phyloP scores from a whole-genome alignment of 768 basidiomycete species.

The Nidularia sp. region DNA sequence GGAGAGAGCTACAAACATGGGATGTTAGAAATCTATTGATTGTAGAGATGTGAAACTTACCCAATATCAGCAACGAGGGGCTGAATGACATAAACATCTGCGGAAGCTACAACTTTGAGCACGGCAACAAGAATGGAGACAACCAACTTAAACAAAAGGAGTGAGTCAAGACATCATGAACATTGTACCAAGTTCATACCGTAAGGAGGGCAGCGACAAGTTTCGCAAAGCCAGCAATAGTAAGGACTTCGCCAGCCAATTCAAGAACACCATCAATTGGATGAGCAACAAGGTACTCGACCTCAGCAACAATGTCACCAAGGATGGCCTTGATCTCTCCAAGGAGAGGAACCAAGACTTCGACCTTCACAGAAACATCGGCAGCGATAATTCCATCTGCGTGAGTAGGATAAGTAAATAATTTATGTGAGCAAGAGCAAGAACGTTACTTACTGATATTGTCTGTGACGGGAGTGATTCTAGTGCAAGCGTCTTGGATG shows the following conservation, averaged over 20 bases:
- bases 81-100: constrained; percentile 1
- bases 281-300: constrained; percentile 9
- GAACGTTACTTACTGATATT: constrained; percentile 10
- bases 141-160: constrained; percentile 10
- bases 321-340: constrained; percentile 11
- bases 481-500: constrained; percentile 3
- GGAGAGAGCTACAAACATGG: not conserved
- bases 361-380: constrained; percentile 10
- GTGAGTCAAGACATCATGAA: not conserved
- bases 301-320: constrained; percentile 5
- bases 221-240: constrained; percentile 7
- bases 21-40: too few relatives aligned
- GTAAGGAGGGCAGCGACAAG: constrained; percentile 13
- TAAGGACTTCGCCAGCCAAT: constrained; percentile 6
- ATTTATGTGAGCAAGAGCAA: not conserved
- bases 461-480: constrained; percentile 8
- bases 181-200: constrained; percentile 6
- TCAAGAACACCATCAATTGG: constrained; percentile 8
- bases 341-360: constrained; percentile 10
- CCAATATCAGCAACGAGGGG: constrained; percentile 10
- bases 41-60: constrained; percentile 6
- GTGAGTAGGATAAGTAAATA: not conserved
- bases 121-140: constrained; percentile 10
- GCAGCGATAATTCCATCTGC: constrained; percentile 6
- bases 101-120: constrained; percentile 2